phyloP scores from a whole-genome alignment of 495 filamentous ascomycete species.

The Aspergillus bridgeri region DNA sequence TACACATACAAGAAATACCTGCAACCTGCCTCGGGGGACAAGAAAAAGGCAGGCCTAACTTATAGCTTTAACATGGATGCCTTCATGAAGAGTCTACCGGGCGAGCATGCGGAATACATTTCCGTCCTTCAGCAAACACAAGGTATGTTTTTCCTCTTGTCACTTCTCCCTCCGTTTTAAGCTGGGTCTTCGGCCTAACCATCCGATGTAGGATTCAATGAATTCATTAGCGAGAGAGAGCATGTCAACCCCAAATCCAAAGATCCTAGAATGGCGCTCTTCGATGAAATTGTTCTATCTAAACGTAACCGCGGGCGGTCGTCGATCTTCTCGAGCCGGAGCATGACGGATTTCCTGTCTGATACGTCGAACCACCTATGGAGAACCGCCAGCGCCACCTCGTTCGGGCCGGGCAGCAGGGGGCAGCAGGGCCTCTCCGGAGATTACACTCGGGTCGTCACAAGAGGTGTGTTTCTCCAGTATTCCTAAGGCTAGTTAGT shows the following conservation, averaged over 20 bases:
- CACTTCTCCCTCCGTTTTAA: not conserved
- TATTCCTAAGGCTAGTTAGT: constrained; percentile 2
- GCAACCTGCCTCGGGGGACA: constrained; percentile 68
- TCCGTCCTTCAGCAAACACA: constrained; percentile 87
- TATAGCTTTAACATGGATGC: constrained; percentile 93
- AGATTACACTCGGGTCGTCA: constrained; percentile 57
- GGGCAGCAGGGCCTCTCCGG: constrained; percentile 56
- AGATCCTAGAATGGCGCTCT: constrained; percentile 74
- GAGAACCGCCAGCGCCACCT: constrained; percentile 79
- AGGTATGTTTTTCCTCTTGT: constrained; percentile 48
- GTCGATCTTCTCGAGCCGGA: constrained; percentile 48
- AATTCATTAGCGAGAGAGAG: constrained; percentile 94
- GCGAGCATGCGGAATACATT: constrained; percentile 88
- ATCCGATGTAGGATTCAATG: constrained; percentile 69
- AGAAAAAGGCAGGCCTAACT: constrained; percentile 81
- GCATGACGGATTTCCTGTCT: constrained; percentile 66
- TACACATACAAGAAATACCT: constrained; percentile 93
- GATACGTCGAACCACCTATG: constrained; percentile 90
- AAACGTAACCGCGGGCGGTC: constrained; percentile 82
- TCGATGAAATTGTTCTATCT: constrained; percentile 92
- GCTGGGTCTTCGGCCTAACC: not conserved
- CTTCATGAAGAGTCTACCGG: constrained; percentile 84
- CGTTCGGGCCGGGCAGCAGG: constrained; percentile 61
- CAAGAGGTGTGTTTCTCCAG: constrained; percentile 50
- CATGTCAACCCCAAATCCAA: constrained; percentile 41